These are phyloP conservation scores for Colletotrichum viniferum DNA, from an alignment of 2,329 filamentous ascomycete genomes.

Conservation along the genomic window DNA sequence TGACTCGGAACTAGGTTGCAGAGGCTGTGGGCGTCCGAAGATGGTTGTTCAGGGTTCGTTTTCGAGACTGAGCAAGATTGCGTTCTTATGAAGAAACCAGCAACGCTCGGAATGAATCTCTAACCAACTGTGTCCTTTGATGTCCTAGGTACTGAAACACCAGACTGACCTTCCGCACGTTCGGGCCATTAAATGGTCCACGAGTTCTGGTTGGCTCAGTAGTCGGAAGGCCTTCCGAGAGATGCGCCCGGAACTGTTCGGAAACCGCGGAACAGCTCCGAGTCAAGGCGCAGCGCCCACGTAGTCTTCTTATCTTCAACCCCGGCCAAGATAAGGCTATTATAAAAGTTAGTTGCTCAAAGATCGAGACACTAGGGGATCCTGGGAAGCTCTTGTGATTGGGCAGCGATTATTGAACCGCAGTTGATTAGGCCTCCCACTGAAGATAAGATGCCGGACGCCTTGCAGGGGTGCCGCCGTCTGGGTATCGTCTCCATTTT, in stretches of 20 bases:
- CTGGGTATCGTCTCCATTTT: not conserved
- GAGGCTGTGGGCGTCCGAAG: not conserved
- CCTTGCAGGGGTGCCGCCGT: not conserved
- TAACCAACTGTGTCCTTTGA: not conserved
- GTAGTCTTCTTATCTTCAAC: constrained; percentile 6
- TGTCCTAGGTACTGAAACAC: not conserved
- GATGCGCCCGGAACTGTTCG: not conserved
- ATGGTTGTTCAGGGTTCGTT: not conserved
- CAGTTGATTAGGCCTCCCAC: constrained; percentile 4
- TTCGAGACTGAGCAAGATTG: not conserved
- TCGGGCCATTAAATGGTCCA: not conserved
- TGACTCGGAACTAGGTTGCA: not conserved
- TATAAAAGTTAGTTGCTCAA: not conserved
- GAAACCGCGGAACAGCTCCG: not conserved
- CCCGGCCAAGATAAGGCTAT: not conserved
- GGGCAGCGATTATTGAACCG: not conserved
- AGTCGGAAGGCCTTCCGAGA: not conserved
- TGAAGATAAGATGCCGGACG: not conserved
- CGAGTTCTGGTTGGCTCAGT: not conserved
- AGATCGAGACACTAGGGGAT: not conserved
- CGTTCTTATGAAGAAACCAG: not conserved
- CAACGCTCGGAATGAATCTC: not conserved
- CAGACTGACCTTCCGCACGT: not conserved
- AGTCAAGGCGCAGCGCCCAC: not conserved
- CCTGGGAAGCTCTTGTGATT: not conserved